Conservation (phyloP, 139 green algal genomes). For the Dunaliella sp. region DNA sequence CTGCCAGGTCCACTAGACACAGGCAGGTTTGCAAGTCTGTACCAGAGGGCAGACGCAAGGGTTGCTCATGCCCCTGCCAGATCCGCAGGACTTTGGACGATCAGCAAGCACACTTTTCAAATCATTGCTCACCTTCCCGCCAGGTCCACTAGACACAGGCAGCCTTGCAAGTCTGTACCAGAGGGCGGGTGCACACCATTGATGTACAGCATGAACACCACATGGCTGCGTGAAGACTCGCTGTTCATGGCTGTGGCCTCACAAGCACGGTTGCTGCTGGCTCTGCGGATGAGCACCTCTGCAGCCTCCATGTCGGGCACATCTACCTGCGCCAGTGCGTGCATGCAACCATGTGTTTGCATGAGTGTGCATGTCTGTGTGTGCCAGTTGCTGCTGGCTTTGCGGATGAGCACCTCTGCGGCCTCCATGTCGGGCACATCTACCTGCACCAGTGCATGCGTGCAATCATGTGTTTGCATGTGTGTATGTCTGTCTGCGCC, state of each 20-base stretch:
- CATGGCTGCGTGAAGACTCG: conserved; percentile 81
- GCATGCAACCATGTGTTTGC: background rate
- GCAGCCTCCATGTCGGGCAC: conserved; percentile 69
- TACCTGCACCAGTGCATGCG: conserved; percentile 27
- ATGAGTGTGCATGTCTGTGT: background rate
- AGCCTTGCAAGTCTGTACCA: conserved; percentile 65
- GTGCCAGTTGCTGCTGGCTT: conserved; percentile 47
- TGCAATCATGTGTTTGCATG: background rate
- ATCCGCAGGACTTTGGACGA: too few species aligned
- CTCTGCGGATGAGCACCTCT: conserved; percentile 59
- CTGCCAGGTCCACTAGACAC: conserved; percentile 93
- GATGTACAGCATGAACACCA: conserved; percentile 96
- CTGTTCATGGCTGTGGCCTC: conserved; percentile 95
- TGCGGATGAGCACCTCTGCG: conserved; percentile 61
- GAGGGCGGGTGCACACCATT: conserved; percentile 69
- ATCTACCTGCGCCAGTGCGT: conserved; percentile 30
- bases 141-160: conserved; percentile 91
- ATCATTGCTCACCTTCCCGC: conserved; percentile 67
- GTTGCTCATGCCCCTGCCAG: too few species aligned
- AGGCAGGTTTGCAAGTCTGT: conserved; percentile 72
- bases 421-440: conserved; percentile 60
- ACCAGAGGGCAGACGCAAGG: conserved; percentile 58
- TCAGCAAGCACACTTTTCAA: too few species aligned
- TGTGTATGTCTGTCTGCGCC: conserved; percentile 11
- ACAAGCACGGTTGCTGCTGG: conserved; percentile 60